Evolutionary conservation across 352 stramenopile species (phyloP), one percentile per base, ranked within the genome.

Genomic region (Phytophthora meadii): DNA sequence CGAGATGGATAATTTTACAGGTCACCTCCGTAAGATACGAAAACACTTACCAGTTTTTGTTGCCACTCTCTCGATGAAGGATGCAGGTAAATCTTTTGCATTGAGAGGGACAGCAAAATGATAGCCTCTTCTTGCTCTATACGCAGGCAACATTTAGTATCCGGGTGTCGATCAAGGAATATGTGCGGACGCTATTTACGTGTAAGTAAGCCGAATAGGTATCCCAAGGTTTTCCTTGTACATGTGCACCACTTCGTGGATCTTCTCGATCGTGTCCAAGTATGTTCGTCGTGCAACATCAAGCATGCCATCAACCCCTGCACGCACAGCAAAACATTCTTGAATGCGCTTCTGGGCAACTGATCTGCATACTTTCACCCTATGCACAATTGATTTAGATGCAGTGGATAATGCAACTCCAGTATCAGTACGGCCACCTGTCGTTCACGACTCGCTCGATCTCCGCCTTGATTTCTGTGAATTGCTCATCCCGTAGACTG

Each of bases 241-340:
- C 42, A 61, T 61, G 62, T 91, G 82, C 8, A 87, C 75, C 14
- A 93, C 54, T 50, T 93, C 76, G 37, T 96, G 79, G 41, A 96
- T 94, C 27, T 85, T 87, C 47, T 95, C 84, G 34, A 94, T 93
- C 1, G 84, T 92, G 59, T 93, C 83, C 15, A 96, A 68, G 28
- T 95, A 95, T 5, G 85, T 89, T 62, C 85, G 68, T 47, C 88
- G 69, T 27, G 87, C 87, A 9, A 96, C 84, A 54, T 96, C 88
- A 8, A 96, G 81, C 85, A 94, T 94, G 3, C 85, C 87, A 36
- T 96, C 87, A 25, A 96, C 90, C 9, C 88, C 88, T 19, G 84
- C 79, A 55, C 85, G 64, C 11, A 96, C 74, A 27, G 88, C 87
- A 67, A 96, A 94, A 49, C 83, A 92, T 40, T 93, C 88, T 72